Percentiles rank a stretch among this genome's conserved stretches.
Evolutionary conservation across 2,329 filamentous ascomycete genomes (phyloP).

Genomic region (Penicillium sp.): DNA sequence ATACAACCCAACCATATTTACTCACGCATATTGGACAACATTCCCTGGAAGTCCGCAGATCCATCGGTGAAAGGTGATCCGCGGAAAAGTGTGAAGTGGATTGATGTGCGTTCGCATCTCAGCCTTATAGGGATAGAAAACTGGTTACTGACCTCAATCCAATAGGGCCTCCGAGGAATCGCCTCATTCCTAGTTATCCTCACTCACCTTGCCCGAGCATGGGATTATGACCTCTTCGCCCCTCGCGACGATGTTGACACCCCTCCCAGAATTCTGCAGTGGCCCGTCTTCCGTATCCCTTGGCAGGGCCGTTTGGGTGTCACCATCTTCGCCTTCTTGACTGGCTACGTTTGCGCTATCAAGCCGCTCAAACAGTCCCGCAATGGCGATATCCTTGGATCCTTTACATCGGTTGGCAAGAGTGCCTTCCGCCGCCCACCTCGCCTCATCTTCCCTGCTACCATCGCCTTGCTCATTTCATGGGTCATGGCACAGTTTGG

Average conservation of each 20-base stretch:
- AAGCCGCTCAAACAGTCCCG: slow-evolving; percentile 55
- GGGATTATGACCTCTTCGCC: slow-evolving; percentile 53
- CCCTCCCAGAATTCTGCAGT: slow-evolving; percentile 50
- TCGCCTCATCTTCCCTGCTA: slow-evolving; percentile 53
- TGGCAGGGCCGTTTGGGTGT: slow-evolving; percentile 57
- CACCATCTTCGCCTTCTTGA: slow-evolving; percentile 58
- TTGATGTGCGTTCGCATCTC: slow-evolving; percentile 3
- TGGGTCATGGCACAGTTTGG: slow-evolving; percentile 53
- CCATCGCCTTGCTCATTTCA: slow-evolving; percentile 53
- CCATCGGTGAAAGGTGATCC: slow-evolving; percentile 12
- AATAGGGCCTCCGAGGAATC: slow-evolving; percentile 54
- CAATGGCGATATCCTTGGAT: slow-evolving; percentile 45
- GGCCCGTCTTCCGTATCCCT: slow-evolving; percentile 53
- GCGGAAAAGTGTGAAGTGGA: slow-evolving; percentile 11
- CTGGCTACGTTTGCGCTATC: slow-evolving; percentile 57
- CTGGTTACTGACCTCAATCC: neutral
- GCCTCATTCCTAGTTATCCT: slow-evolving; percentile 55
- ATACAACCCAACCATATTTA: slow-evolving; percentile 21
- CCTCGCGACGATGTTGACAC: slow-evolving; percentile 47
- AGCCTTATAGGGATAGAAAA: neutral
- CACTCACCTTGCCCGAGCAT: slow-evolving; percentile 54
- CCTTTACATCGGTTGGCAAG: slow-evolving; percentile 52
- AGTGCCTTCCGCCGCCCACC: slow-evolving; percentile 56
- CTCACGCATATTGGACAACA: slow-evolving; percentile 21
- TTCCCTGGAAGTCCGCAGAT: slow-evolving; percentile 24